These are phyloP conservation scores for Metarhizium rileyi DNA, from an alignment of 2,329 filamentous ascomycete genomes.

Conservation along the genomic window DNA sequence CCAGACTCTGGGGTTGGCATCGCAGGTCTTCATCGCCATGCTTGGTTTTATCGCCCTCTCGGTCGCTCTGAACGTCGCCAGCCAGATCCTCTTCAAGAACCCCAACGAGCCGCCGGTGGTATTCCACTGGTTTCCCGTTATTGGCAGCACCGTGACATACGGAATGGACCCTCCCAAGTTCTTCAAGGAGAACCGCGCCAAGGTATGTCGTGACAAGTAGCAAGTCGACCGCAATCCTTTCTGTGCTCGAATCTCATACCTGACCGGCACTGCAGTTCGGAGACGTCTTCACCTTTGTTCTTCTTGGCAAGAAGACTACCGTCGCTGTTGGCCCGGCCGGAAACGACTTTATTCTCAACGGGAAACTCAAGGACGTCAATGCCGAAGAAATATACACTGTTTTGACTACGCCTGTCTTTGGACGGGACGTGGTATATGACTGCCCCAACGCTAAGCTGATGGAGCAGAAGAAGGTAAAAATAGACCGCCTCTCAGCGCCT, in stretches of 20 bases:
- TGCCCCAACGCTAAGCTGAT: slow-evolving; percentile 87
- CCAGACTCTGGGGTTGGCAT: slow-evolving; percentile 34
- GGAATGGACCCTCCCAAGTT: slow-evolving; percentile 90
- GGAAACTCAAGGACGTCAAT: slow-evolving; percentile 80
- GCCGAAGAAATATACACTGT: slow-evolving; percentile 85
- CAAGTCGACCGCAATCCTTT: not conserved
- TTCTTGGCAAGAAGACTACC: slow-evolving; percentile 83
- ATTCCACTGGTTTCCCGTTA: slow-evolving; percentile 71
- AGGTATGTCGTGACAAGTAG: no score
- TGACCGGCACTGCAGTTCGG: slow-evolving; percentile 51
- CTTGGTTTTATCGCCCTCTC: slow-evolving; percentile 38
- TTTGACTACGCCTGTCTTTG: slow-evolving; percentile 64
- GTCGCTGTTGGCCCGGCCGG: slow-evolving; percentile 73
- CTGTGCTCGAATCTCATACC: slow-evolving; percentile 23
- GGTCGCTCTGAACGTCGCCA: slow-evolving; percentile 68
- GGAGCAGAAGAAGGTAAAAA: slow-evolving; percentile 83
- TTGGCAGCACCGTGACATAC: slow-evolving; percentile 88
- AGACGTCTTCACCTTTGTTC: slow-evolving; percentile 80
- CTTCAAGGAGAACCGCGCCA: slow-evolving; percentile 65
- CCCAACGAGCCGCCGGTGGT: slow-evolving; percentile 72
- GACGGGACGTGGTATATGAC: slow-evolving; percentile 80
- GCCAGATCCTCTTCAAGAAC: slow-evolving; percentile 73
- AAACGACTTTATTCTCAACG: slow-evolving; percentile 87
- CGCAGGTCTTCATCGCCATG: slow-evolving; percentile 37
- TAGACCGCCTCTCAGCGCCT: not conserved